A percentile compares a stretch with the other conserved stretches of the same genome.
These are phyloP conservation scores for Tylopilus orsonianus DNA, from an alignment of 1,284 basidiomycete genomes.

Conservation along the genomic window DNA sequence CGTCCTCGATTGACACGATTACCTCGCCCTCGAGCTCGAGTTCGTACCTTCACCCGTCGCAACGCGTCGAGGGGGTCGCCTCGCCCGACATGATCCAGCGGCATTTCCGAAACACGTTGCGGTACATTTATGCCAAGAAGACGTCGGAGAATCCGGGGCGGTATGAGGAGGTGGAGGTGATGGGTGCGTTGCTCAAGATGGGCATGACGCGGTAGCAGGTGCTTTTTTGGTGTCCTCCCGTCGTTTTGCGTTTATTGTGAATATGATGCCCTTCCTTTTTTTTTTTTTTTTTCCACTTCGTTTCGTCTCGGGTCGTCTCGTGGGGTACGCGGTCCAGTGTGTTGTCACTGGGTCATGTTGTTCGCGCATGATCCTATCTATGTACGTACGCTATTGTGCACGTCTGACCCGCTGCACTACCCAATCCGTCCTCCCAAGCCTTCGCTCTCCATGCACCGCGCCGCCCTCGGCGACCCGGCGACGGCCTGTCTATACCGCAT, in stretches of 20 bases:
- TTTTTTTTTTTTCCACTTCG: too few relatives aligned
- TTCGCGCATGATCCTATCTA: too few relatives aligned
- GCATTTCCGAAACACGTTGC: constrained; percentile 90
- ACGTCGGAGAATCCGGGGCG: constrained; percentile 47
- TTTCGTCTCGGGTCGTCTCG: too few relatives aligned
- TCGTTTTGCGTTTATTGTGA: neutral
- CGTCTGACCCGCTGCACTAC: too few relatives aligned
- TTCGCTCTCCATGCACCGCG: too few relatives aligned
- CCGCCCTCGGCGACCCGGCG: too few relatives aligned
- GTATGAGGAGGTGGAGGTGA: constrained; percentile 85
- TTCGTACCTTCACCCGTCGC: constrained; percentile 80
- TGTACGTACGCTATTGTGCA: too few relatives aligned
- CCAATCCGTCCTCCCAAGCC: too few relatives aligned
- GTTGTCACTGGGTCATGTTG: too few relatives aligned
- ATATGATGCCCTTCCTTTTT: too few relatives aligned
- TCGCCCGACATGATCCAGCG: constrained; percentile 88
- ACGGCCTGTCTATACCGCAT: too few relatives aligned
- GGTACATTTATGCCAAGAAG: constrained; percentile 81
- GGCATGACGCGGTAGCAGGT: constrained; percentile 53
- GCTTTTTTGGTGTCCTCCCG: neutral
- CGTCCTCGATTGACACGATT: constrained; percentile 86
- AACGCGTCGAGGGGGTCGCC: constrained; percentile 85
- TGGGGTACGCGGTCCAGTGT: too few relatives aligned
- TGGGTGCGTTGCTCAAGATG: constrained; percentile 86
- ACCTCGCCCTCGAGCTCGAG: constrained; percentile 47